These are phyloP conservation scores for Babesia ovis DNA, from an alignment of 169 alveolate species.

Conservation along the genomic window DNA sequence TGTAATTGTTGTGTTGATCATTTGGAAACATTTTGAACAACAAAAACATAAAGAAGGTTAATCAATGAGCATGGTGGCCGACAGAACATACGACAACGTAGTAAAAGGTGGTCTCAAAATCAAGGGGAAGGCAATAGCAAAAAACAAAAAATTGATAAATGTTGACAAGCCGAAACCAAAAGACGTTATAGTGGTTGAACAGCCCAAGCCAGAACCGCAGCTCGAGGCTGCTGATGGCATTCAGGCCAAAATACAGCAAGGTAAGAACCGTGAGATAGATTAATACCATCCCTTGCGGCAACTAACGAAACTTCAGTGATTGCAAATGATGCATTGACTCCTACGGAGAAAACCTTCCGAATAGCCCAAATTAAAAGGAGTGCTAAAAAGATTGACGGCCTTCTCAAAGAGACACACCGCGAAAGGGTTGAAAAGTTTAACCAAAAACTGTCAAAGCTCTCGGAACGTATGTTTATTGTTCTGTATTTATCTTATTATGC, in stretches of 20 bases:
- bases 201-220: background rate
- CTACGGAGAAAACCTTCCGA: constrained; percentile 77
- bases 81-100: constrained; percentile 55
- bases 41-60: background rate
- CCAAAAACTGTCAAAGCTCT: constrained; percentile 79
- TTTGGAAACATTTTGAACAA: constrained; percentile 18
- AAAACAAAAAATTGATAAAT: constrained; percentile 20
- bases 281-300: background rate
- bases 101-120: constrained; percentile 53
- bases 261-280: constrained; percentile 15
- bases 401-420: constrained; percentile 82
- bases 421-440: constrained; percentile 84
- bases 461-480: constrained; percentile 76
- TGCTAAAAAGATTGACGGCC: constrained; percentile 71
- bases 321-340: constrained; percentile 52
- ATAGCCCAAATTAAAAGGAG: constrained; percentile 81
- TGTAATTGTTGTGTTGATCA: constrained; percentile 3
- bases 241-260: constrained; percentile 30
- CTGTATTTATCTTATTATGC: background rate
- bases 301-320: constrained; percentile 13
- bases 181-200: constrained; percentile 13
- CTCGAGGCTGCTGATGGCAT: constrained; percentile 9
- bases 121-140: constrained; percentile 48
- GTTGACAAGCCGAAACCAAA: constrained; percentile 7
- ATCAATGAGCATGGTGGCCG: constrained; percentile 28